Percentiles rank a stretch among this genome's conserved stretches.
Conservation (phyloP, 768 basidiomycete species). For the Ramaria sp. region DNA sequence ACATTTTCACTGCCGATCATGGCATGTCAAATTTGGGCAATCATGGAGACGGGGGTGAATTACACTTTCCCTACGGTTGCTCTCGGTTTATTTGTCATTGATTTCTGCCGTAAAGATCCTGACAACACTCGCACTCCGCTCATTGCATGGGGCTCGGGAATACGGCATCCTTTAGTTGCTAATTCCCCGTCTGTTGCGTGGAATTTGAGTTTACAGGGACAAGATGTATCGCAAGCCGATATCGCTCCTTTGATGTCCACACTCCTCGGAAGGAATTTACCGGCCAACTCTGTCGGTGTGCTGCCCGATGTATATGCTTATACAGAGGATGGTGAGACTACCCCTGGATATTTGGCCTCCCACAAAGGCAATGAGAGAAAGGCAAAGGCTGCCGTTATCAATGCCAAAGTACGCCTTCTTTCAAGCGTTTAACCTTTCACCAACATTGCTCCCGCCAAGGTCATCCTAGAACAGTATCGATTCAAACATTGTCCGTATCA, state of each 20-base stretch:
- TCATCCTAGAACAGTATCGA: constrained; percentile 66
- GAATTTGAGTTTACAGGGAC: constrained; percentile 49
- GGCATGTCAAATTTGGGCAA: constrained; percentile 86
- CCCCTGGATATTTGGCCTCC: constrained; percentile 46
- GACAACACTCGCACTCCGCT: constrained; percentile 83
- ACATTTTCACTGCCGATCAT: constrained; percentile 80
- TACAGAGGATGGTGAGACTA: constrained; percentile 32
- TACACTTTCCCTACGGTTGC: constrained; percentile 2
- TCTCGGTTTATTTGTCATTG: constrained; percentile 2
- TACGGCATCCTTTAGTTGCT: constrained; percentile 51
- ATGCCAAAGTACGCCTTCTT: constrained; percentile 38
- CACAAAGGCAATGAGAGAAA: constrained; percentile 34
- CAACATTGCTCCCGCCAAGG: constrained; percentile 21
- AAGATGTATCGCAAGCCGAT: constrained; percentile 79
- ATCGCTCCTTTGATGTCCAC: constrained; percentile 69
- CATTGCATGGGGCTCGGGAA: constrained; percentile 71
- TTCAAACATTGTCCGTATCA: constrained; percentile 55
- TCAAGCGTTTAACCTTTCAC: not conserved
- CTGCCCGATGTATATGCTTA: constrained; percentile 46
- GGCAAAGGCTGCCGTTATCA: constrained; percentile 48
- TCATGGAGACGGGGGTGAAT: constrained; percentile 75
- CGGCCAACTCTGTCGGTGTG: constrained; percentile 75
- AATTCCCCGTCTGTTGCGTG: constrained; percentile 34
- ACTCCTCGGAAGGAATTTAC: constrained; percentile 62
- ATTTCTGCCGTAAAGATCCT: constrained; percentile 39